Evolutionary conservation across 106 monocot genomes (phyloP), one percentile per base, ranked within the genome.

Genomic region (Acorus calamus): DNA sequence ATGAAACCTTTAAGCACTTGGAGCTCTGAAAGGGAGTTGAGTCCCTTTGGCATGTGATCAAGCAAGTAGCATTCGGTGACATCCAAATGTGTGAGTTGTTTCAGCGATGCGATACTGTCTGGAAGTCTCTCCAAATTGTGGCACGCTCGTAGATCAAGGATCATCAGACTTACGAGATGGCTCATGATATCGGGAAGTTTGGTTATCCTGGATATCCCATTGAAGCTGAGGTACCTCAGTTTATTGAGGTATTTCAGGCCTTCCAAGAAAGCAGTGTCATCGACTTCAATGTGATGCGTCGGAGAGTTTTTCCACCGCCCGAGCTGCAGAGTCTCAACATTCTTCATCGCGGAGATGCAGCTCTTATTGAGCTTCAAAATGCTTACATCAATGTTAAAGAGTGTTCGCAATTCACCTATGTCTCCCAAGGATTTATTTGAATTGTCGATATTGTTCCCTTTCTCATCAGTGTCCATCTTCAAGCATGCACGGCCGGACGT

Each of bases 1-100:
- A 74, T 14, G 54, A 74, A 74, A 2, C 74, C 74, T 48, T 74
- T 74, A 45, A 74, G n/a, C 43, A 74, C 74, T 28, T 61, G 47
- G 10, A 74, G 46, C 53, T 67, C 43, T 11, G 55, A 53, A 48
- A 74, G 74, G 28, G 4, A 3, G 2, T 3, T 44, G 42, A 74
- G n/a, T 2, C 67, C 60, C 50, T 8, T 7, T 0, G 74, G 74
- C 67, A 74, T 59, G 13, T 66, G 28, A 13, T 67, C 61, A 13
- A 74, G 67, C 59, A 68, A 48, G 52, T 68, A 74, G 53, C 74
- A 74, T 42, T 67, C 74, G 11, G 74, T 67, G 11, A 68, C 61
- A 41, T 74, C 74, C 42, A 74, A 50, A 13, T 68, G 67, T 42
- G 59, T 12, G 9, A 74, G 67, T 45, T 60, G 50, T 41, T 49